A percentile compares a stretch with the other conserved stretches of the same genome.
Conservation (phyloP, 768 basidiomycete species). For the Heimioporus sp. region DNA sequence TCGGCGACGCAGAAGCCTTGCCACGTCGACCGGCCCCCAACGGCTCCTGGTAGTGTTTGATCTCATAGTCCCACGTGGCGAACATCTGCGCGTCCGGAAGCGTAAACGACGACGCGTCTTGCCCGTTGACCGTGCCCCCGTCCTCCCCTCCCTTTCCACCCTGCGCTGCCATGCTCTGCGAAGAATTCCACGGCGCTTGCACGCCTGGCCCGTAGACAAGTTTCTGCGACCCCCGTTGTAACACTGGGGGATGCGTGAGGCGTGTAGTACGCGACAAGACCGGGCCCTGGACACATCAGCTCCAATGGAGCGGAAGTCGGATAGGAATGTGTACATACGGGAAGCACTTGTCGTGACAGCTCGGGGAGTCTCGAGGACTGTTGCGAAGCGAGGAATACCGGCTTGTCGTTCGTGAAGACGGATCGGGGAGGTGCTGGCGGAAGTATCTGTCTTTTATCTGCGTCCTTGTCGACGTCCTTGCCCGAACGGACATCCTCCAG, state of each 20-base stretch:
- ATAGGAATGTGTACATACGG: conserved; percentile 43
- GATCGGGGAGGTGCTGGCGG: conserved; percentile 38
- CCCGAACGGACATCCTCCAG: conserved; percentile 35
- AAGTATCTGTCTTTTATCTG: conserved; percentile 38
- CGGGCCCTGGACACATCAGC: conserved; percentile 40
- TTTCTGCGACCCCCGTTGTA: conserved; percentile 46
- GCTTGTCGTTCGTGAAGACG: conserved; percentile 45
- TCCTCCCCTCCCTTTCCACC: conserved; percentile 28
- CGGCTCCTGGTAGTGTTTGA: conserved; percentile 40
- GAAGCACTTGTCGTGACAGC: conserved; percentile 62
- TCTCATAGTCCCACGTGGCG: conserved; percentile 50
- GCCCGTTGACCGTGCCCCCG: conserved; percentile 11
- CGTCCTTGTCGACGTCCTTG: conserved; percentile 51
- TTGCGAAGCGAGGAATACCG: conserved; percentile 63
- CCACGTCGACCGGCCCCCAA: conserved; percentile 30
- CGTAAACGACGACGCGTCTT: conserved; percentile 29
- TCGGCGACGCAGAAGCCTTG: conserved; percentile 14
- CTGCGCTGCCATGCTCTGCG: conserved; percentile 11
- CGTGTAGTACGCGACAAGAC: conserved; percentile 60
- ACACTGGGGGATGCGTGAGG: conserved; percentile 62
- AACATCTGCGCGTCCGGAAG: conserved; percentile 49
- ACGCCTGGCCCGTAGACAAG: conserved; percentile 40
- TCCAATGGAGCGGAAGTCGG: background rate
- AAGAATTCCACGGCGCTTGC: conserved; percentile 47
- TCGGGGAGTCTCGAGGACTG: conserved; percentile 66